phyloP scores from a whole-genome alignment of 1,139 yeast species.

The Saccharomyces hybrid region DNA sequence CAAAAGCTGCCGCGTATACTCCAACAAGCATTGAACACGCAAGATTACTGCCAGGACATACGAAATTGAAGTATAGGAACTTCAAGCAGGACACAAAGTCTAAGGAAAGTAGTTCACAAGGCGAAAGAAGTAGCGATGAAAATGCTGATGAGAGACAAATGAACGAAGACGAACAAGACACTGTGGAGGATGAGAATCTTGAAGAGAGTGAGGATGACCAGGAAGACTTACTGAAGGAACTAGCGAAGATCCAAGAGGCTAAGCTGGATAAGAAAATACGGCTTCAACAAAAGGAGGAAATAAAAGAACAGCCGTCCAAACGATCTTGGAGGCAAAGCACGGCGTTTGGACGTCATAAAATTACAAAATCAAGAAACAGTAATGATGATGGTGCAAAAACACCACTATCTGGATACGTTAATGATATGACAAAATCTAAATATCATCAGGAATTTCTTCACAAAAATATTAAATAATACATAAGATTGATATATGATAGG shows the following conservation, averaged over 20 bases:
- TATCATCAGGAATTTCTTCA: constrained; percentile 65
- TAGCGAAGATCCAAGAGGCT: constrained; percentile 45
- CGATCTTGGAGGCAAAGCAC: constrained; percentile 49
- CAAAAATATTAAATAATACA: constrained; percentile 45
- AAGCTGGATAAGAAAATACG: constrained; percentile 32
- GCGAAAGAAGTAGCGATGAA: constrained; percentile 6
- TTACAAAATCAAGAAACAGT: constrained; percentile 36
- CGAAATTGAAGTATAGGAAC: constrained; percentile 45
- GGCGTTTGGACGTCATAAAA: constrained; percentile 31
- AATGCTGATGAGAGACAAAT: constrained; percentile 15
- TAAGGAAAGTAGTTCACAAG: constrained; percentile 7
- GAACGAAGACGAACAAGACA: constrained; percentile 11
- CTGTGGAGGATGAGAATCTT: constrained; percentile 14
- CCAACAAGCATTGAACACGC: constrained; percentile 51
- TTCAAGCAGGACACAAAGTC: constrained; percentile 7
- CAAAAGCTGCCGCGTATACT: constrained; percentile 38
- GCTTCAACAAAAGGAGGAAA: constrained; percentile 39
- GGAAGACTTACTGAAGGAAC: constrained; percentile 42
- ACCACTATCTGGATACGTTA: constrained; percentile 38
- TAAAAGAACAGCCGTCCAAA: constrained; percentile 10
- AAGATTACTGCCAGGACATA: constrained; percentile 64
- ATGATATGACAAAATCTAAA: constrained; percentile 60
- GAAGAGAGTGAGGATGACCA: constrained; percentile 30
- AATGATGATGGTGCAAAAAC: constrained; percentile 17
- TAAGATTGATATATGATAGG: not conserved